phyloP scores from a whole-genome alignment of 495 filamentous ascomycete species.

The Xylaria curta region DNA sequence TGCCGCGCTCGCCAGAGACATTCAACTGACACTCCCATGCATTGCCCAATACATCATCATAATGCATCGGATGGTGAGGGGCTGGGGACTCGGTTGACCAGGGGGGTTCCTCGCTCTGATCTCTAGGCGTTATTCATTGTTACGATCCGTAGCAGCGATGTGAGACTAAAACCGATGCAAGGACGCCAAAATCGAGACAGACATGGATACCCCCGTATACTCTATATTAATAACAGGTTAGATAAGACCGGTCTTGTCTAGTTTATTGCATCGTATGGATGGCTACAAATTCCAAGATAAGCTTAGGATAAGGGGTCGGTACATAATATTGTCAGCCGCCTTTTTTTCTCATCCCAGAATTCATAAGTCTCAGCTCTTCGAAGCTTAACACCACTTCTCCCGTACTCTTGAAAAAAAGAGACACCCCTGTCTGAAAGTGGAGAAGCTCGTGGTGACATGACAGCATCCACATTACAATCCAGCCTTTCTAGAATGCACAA shows the following conservation, averaged over 20 bases:
- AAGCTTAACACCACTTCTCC: neutral
- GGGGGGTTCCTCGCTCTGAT: slow-evolving; percentile 22
- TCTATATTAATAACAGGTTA: slow-evolving; percentile 5
- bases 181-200: slow-evolving; percentile 20
- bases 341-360: neutral
- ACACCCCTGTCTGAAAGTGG: slow-evolving; percentile 13
- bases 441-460: slow-evolving; percentile 5
- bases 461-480: slow-evolving; percentile 9
- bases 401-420: neutral
- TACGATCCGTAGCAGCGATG: slow-evolving; percentile 23
- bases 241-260: slow-evolving; percentile 1
- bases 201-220: slow-evolving; percentile 17
- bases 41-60: slow-evolving; percentile 22
- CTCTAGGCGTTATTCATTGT: slow-evolving; percentile 4
- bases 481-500: slow-evolving; percentile 12
- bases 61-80: slow-evolving; percentile 29
- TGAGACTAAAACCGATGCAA: slow-evolving; percentile 27
- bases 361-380: neutral
- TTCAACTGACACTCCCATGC: slow-evolving; percentile 7
- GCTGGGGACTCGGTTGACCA: slow-evolving; percentile 16
- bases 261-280: neutral
- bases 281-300: neutral
- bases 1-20: neutral
- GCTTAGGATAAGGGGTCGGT: neutral
- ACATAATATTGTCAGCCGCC: neutral